Base-by-base conservation (phyloP, 192 early-diverging fungal genomes). In the Mycoemilia scoparia region DNA sequence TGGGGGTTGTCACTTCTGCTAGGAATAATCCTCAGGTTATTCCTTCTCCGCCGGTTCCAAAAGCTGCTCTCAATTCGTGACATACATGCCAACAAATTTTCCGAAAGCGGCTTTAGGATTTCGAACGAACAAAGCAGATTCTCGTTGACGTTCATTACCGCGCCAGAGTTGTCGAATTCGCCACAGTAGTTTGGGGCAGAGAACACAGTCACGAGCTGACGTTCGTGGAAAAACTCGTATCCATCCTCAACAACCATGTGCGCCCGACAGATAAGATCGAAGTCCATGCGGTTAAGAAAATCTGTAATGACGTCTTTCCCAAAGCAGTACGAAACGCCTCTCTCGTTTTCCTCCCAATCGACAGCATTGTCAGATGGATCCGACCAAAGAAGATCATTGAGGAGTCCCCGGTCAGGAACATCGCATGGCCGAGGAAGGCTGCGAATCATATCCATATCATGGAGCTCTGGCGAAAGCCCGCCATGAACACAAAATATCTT, bases 211-310 rank as follows among this genome's bases (percentile, higher is more conserved):
- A 96, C 90, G 39, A 96, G 56, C 16, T 75, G 74, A 17, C 87
- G 72, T 29, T 86, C 77, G 34, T 77, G 71, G 60, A 89, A 96
- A 41, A 96, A 96, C 65, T 96, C 86, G 57, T 91, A 96, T n/a
- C 88, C 88, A 54, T 87, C 87, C 47, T 96, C 87, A 25, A 96
- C 87, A 7, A 96, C 87, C 79, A 86, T 83, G 57, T 96, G 90
- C 2, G 90, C 87, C 16, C 86, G 72, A 38, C 80, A 82, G 32
- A 95, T 79, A 28, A 96, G 61, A 43, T 96, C 90, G 45, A 96
- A 73, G 45, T 95, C 84, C 52, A 83, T 70, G 46, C 75, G 76
- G 21, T 60, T 53, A 39, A 92, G 46, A 46, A 96, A 96, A 29
- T 79, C 80, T 36, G 67, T 64, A 38, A 96, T 79, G 10, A 90